Evolutionary conservation across 306 rosid genomes (phyloP).

Genomic region (Cicer arietinum): DNA sequence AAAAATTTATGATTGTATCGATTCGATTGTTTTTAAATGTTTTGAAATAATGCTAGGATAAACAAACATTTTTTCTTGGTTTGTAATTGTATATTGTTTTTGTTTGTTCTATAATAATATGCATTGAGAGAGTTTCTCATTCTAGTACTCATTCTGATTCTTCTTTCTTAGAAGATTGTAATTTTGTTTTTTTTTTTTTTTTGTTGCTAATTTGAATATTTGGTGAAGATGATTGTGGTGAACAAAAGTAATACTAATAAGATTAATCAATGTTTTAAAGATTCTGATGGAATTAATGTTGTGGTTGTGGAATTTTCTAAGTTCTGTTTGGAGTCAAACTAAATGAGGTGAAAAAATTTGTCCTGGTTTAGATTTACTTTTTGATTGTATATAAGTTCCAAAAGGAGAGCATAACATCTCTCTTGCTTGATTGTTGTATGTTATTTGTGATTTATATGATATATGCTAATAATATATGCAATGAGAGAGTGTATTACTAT

Average conservation of each 20-base stretch:
- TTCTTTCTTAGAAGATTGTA: slow-evolving; percentile 1
- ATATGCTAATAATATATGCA: too few species aligned
- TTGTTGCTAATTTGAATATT: background rate
- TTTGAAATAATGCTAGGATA: slow-evolving; percentile 14
- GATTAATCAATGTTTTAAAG: background rate
- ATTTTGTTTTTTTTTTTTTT: background rate
- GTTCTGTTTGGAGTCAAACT: too few species aligned
- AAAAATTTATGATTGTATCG: background rate
- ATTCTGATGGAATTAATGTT: background rate
- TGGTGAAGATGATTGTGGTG: background rate
- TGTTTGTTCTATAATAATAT: background rate
- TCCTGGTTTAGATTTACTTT: too few species aligned
- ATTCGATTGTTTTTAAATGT: background rate
- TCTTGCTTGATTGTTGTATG: too few species aligned
- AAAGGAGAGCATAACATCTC: too few species aligned
- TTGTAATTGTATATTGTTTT: slow-evolving; percentile 9
- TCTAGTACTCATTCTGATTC: background rate
- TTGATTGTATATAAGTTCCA: too few species aligned
- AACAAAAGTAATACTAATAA: background rate
- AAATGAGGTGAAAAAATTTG: too few species aligned
- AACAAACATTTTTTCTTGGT: background rate
- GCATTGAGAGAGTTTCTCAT: background rate
- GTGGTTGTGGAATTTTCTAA: too few species aligned
- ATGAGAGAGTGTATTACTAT: too few species aligned
- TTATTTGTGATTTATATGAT: too few species aligned